phyloP scores from a whole-genome alignment of 306 rosid species.

The Dicorynia guianensis region DNA sequence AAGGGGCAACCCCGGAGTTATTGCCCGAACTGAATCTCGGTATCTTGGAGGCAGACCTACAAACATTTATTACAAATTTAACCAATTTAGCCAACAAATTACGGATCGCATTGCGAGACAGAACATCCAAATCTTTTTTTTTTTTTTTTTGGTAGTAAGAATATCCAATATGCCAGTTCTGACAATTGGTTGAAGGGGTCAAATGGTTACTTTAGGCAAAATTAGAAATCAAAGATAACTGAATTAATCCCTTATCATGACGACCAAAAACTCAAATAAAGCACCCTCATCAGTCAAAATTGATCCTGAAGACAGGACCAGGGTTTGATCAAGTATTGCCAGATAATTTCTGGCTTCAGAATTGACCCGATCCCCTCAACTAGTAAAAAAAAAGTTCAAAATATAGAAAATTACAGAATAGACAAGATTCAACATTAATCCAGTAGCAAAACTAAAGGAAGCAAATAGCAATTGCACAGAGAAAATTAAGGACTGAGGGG shows the following conservation, averaged over 20 bases:
- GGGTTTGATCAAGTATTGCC: not conserved
- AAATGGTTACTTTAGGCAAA: not conserved
- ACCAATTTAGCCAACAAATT: not conserved
- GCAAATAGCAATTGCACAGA: not conserved
- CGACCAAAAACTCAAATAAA: not conserved
- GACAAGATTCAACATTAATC: not conserved
- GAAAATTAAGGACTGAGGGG: not conserved
- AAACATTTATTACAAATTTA: slow-evolving; percentile 8
- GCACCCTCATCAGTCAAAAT: too few species aligned
- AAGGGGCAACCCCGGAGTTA: slow-evolving; percentile 94
- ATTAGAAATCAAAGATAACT: slow-evolving; percentile 23
- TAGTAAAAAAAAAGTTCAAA: not conserved
- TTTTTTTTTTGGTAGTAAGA: too few species aligned
- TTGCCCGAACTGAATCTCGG: slow-evolving; percentile 88
- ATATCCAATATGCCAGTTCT: too few species aligned
- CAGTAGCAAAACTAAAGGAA: not conserved
- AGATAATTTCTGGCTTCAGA: slow-evolving; percentile 2
- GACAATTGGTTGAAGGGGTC: not conserved
- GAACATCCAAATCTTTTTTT: too few species aligned
- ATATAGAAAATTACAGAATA: not conserved
- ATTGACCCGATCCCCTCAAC: not conserved
- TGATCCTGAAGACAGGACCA: not conserved
- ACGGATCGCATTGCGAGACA: not conserved
- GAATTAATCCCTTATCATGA: not conserved
- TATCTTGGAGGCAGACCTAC: slow-evolving; percentile 92